A percentile compares a stretch with the other conserved stretches of the same genome.
Evolutionary conservation across 805 yeast genomes (phyloP).

Genomic region (Vanderwaltozyma verrucispora): DNA sequence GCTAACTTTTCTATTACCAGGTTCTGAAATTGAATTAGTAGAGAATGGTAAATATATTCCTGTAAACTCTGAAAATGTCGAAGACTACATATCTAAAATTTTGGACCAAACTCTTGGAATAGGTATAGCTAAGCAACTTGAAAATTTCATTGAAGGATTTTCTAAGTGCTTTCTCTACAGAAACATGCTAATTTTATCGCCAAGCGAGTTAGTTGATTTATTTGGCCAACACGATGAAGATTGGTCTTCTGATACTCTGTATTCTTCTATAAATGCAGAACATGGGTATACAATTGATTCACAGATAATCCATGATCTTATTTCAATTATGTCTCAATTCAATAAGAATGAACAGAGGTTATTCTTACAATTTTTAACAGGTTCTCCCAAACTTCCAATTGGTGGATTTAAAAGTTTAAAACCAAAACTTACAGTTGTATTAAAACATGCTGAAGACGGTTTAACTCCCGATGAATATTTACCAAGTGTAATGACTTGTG

Average conservation of each 20-base stretch:
- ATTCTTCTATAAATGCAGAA: conserved; percentile 62
- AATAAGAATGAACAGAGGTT: conserved; percentile 45
- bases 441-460: conserved; percentile 69
- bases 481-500: conserved; percentile 98
- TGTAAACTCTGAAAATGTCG: conserved; percentile 46
- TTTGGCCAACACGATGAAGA: conserved; percentile 80
- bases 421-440: conserved; percentile 81
- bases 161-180: conserved; percentile 71
- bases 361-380: conserved; percentile 82
- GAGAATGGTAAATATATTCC: conserved; percentile 42
- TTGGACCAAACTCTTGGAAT: conserved; percentile 46
- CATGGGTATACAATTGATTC: conserved; percentile 82
- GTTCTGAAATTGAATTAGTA: conserved; percentile 50
- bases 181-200: conserved; percentile 59
- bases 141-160: conserved; percentile 70
- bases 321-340: conserved; percentile 53
- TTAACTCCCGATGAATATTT: conserved; percentile 63
- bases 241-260: conserved; percentile 62
- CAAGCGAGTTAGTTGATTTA: conserved; percentile 59
- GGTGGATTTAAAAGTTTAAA: conserved; percentile 82
- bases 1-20: conserved; percentile 68
- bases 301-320: conserved; percentile 44
- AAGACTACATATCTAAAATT: conserved; percentile 45
- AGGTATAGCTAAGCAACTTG: conserved; percentile 58
- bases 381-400: conserved; percentile 84